Evolutionary conservation across 2,329 filamentous ascomycete species (phyloP).

Genomic region (Fusarium secorum): DNA sequence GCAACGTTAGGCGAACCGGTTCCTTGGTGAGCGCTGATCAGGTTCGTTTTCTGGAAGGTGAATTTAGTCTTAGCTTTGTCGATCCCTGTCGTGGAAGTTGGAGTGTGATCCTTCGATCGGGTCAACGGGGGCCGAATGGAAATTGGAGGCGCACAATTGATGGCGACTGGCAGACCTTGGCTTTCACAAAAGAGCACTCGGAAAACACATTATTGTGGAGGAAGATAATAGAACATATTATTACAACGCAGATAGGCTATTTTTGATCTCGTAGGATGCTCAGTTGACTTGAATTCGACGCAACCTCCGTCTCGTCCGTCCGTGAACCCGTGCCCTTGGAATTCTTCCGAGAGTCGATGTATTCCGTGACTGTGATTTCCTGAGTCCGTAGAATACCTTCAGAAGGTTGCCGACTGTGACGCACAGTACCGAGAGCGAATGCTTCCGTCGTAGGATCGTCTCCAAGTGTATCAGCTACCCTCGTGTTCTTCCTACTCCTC

Average conservation of each 20-base stretch:
- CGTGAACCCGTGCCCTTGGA: neutral
- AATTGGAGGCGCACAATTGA: neutral
- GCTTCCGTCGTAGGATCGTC: neutral
- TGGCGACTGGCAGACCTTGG: neutral
- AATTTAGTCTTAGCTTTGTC: neutral
- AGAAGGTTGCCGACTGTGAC: neutral
- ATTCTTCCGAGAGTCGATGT: neutral
- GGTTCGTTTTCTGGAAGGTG: neutral
- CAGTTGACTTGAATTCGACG: neutral
- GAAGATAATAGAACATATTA: neutral
- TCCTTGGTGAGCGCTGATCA: neutral
- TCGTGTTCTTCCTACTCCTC: neutral
- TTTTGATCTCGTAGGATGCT: neutral
- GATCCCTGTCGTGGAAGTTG: neutral
- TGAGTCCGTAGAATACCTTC: neutral
- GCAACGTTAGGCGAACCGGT: neutral
- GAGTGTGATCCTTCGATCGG: neutral
- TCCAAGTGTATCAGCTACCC: neutral
- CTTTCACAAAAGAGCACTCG: neutral
- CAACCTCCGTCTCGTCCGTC: neutral
- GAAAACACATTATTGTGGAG: neutral
- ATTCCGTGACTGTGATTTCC: neutral
- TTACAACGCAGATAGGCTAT: neutral
- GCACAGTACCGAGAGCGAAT: neutral
- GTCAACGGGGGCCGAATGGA: neutral